Conservation (phyloP, 2,329 filamentous ascomycete species). For the Alternaria sp. region DNA sequence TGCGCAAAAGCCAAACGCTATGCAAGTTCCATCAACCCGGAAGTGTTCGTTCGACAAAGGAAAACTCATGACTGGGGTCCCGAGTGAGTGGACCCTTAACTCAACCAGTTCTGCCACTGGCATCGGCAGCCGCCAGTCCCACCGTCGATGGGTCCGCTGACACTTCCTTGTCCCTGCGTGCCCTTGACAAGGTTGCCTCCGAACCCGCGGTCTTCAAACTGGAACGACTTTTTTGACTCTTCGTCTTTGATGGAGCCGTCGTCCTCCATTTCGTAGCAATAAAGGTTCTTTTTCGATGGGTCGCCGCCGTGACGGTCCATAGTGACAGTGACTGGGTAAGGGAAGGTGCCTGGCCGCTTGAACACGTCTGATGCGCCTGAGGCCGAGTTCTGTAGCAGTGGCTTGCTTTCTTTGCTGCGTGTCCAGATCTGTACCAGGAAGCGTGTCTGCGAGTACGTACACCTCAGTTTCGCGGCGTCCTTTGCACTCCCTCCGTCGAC, state of each 20-base stretch:
- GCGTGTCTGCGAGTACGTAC: slow-evolving; percentile 67
- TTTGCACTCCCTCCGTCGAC: slow-evolving; percentile 57
- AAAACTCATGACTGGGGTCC: neutral
- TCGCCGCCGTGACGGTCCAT: slow-evolving; percentile 66
- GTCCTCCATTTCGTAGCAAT: slow-evolving; percentile 64
- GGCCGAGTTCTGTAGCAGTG: slow-evolving; percentile 36
- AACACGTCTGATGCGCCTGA: slow-evolving; percentile 52
- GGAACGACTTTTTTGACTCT: slow-evolving; percentile 52
- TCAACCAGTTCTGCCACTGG: slow-evolving; percentile 63
- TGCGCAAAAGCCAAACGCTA: slow-evolving; percentile 20
- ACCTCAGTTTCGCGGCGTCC: slow-evolving; percentile 55
- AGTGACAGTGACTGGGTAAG: slow-evolving; percentile 66
- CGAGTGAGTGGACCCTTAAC: slow-evolving; percentile 4
- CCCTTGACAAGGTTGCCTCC: slow-evolving; percentile 61
- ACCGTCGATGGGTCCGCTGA: slow-evolving; percentile 60
- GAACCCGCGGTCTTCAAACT: slow-evolving; percentile 60
- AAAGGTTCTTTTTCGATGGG: slow-evolving; percentile 61
- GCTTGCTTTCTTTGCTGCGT: slow-evolving; percentile 49
- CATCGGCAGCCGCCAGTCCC: slow-evolving; percentile 66
- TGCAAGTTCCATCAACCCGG: slow-evolving; percentile 24
- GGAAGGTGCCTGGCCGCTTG: slow-evolving; percentile 63
- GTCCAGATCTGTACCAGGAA: slow-evolving; percentile 70
- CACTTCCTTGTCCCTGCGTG: slow-evolving; percentile 52
- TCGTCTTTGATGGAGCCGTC: slow-evolving; percentile 51
- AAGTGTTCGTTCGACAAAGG: slow-evolving; percentile 6